A percentile compares a stretch with the other conserved stretches of the same genome.
Conservation (phyloP, 2,329 filamentous ascomycete species). For the Fusarium sp. region DNA sequence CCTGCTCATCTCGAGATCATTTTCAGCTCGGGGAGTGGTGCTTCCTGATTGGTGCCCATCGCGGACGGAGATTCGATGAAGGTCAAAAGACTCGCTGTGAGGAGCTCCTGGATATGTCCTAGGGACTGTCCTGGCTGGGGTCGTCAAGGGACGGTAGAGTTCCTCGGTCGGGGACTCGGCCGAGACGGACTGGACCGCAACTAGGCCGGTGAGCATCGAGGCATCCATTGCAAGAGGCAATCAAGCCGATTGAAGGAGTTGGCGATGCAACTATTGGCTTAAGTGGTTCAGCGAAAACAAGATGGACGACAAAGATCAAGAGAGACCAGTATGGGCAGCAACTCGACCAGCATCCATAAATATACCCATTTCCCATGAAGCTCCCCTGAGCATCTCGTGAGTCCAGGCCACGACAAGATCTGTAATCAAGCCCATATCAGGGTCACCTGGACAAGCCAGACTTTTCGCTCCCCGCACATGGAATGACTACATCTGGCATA, state of each 20-base stretch:
- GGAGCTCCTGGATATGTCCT: conserved; percentile 55
- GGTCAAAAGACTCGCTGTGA: conserved; percentile 48
- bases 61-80: conserved; percentile 39
- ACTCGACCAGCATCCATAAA: neutral
- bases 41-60: conserved; percentile 16
- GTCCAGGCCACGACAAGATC: neutral
- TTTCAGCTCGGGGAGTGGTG: conserved; percentile 12
- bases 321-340: neutral
- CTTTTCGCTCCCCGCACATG: conserved; percentile 19
- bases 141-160: conserved; percentile 39
- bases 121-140: conserved; percentile 52
- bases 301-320: neutral
- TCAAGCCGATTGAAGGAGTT: neutral
- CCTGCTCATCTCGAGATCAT: conserved; percentile 65
- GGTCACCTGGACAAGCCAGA: conserved; percentile 19
- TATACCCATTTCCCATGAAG: neutral
- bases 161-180: conserved; percentile 32
- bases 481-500: conserved; percentile 31
- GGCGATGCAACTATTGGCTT: neutral
- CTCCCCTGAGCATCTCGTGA: neutral
- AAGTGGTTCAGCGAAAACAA: neutral
- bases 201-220: conserved; percentile 48
- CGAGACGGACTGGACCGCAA: conserved; percentile 47
- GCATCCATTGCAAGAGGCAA: conserved; percentile 48
- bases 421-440: conserved; percentile 1